Evolutionary conservation across 352 stramenopile species (phyloP), one percentile per base, ranked within the genome.

Genomic region (Thraustochytrium sp.): DNA sequence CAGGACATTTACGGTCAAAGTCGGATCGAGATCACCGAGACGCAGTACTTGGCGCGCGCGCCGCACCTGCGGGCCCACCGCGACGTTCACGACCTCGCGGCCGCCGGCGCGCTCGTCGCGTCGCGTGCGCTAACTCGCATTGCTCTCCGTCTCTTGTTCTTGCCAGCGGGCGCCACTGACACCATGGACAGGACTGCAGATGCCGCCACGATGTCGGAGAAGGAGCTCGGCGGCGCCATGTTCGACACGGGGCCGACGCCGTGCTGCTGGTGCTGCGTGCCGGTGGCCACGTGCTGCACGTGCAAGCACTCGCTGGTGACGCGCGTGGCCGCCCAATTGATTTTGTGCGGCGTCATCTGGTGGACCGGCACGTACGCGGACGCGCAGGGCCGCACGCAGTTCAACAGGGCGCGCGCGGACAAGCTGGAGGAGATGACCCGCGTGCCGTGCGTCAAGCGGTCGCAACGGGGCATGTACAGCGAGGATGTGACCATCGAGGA

Each of bases 251-350:
- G 8, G 26, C 4, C 31, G 36, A 21, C 13, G 11, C 59, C 59
- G 59, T 72, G 59, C n/a, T n/a, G n/a, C 40, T 72, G 59, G 59
- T 72, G 59, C 40, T 72, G 59, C 40, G 46, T 44, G 59, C 8
- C 59, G 34, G 46, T 31, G 23, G 0, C 46, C 23, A 44, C 26
- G 16, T 21, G 8, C 13, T 72, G 34, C 40, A 26, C 34, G 21
- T 72, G 26, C 16, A 11, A 11, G 40, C 59, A 72, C 59, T 31
- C 59, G 11, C 46, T 72, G 26, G 26, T 26, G 40, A 13, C 46
- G 59, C 59, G 59, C 9, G 26, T 72, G 16, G 16, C 46, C 13
- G 59, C 42, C 8, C 59, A 72, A n/a, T n/a, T n/a, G 40, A 42
- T 16, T 44, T 11, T 9, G 13, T 13, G 5, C 9, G 42, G 59